phyloP scores from a whole-genome alignment of 768 basidiomycete genomes.

The Leccinum sublutescens region DNA sequence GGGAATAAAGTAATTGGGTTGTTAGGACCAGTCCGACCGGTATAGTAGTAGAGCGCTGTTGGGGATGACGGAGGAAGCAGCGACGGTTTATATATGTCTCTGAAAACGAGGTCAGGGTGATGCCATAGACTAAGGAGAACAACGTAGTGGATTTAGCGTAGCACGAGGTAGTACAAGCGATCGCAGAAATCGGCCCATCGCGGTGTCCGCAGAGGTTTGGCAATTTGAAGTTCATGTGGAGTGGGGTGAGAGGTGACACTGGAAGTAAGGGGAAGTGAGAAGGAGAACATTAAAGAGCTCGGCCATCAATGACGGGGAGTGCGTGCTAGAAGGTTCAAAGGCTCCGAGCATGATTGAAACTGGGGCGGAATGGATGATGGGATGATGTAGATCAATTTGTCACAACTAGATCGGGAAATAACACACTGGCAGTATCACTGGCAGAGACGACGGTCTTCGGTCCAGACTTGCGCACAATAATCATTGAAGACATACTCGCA shows the following conservation, averaged over 20 bases:
- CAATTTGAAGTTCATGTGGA: constrained; percentile 20
- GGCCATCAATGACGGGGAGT: constrained; percentile 12
- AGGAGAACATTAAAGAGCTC: constrained; percentile 7
- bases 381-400: constrained; percentile 20
- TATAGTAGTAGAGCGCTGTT: constrained; percentile 20
- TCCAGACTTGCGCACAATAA: not conserved
- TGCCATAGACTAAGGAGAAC: constrained; percentile 22
- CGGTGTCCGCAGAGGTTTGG: constrained; percentile 1
- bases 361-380: not conserved
- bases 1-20: constrained; percentile 19
- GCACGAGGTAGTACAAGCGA: constrained; percentile 38
- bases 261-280: constrained; percentile 3
- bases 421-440: not conserved
- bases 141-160: constrained; percentile 26
- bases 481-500: constrained; percentile 6
- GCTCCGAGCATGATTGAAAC: constrained; percentile 5
- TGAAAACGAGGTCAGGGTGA: constrained; percentile 45
- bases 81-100: constrained; percentile 29
- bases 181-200: constrained; percentile 18
- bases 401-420: constrained; percentile 9
- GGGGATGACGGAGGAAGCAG: constrained; percentile 13
- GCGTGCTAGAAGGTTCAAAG: constrained; percentile 15
- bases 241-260: not conserved
- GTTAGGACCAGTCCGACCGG: not conserved
- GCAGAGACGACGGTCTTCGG: too few species aligned